A percentile compares a stretch with the other conserved stretches of the same genome.
Conservation (phyloP, 73 alveolate genomes). For the Effrenium voratum region DNA sequence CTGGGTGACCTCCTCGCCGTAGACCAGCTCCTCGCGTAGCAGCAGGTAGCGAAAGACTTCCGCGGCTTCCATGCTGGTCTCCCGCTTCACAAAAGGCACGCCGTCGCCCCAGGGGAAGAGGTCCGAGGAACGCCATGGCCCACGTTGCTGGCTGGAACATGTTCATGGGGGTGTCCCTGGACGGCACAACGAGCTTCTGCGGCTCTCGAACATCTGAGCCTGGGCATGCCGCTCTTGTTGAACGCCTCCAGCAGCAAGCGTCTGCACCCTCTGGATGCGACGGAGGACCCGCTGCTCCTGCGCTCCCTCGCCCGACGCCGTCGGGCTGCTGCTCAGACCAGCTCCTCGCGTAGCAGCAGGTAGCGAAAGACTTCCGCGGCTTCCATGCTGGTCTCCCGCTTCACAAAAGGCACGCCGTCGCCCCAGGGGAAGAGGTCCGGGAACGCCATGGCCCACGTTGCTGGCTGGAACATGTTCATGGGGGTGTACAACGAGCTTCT, state of each 20-base stretch:
- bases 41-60: constrained; percentile 17
- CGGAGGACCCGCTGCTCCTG: neutral
- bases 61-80: neutral
- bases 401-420: constrained; percentile 18
- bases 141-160: constrained; percentile 1
- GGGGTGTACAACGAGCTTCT: neutral
- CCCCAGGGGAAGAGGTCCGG: constrained; percentile 45
- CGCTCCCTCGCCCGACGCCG: neutral
- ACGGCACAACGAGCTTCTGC: neutral
- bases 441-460: constrained; percentile 34
- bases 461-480: neutral
- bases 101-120: constrained; percentile 39
- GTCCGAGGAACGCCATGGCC: constrained; percentile 36
- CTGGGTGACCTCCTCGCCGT: neutral
- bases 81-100: constrained; percentile 19
- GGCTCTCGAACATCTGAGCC: neutral
- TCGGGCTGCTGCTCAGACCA: too few relatives aligned
- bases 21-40: neutral
- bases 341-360: constrained; percentile 21
- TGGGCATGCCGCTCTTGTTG: neutral
- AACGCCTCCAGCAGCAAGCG: neutral
- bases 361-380: constrained; percentile 1
- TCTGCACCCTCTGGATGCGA: neutral
- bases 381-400: neutral
- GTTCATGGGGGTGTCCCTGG: neutral